phyloP scores from a whole-genome alignment of 257 asterid genomes.

The Petunia secreta region DNA sequence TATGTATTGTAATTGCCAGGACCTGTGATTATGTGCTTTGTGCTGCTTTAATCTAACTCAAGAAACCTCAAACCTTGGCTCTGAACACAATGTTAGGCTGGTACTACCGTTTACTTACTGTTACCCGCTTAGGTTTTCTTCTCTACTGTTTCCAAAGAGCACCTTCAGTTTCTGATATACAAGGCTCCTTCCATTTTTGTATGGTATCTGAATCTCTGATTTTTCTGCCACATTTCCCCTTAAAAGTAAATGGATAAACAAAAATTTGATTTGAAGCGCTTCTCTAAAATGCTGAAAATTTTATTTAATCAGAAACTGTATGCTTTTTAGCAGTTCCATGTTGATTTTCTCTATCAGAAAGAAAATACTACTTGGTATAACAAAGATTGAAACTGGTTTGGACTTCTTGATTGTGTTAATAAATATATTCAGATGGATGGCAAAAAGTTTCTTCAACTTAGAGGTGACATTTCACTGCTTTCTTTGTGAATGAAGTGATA shows the following conservation, averaged over 20 bases:
- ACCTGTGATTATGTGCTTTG: background rate
- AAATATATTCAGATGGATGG: background rate
- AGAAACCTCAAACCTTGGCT: background rate
- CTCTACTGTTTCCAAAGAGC: slow-evolving; percentile 7
- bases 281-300: background rate
- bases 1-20: background rate
- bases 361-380: background rate
- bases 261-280: background rate
- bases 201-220: background rate
- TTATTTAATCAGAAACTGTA: background rate
- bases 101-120: background rate
- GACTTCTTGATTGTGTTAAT: background rate
- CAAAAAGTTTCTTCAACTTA: background rate
- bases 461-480: background rate
- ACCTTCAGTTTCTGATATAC: background rate
- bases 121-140: slow-evolving; percentile 9
- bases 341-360: background rate
- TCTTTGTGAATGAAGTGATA: background rate
- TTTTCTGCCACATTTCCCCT: background rate
- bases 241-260: background rate
- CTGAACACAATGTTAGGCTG: background rate
- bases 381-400: slow-evolving; percentile 4
- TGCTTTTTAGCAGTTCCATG: background rate
- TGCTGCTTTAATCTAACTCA: background rate
- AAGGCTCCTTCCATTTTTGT: background rate